Evolutionary conservation across 352 stramenopile genomes (phyloP).

Genomic region (Phytophthora citrophthora): DNA sequence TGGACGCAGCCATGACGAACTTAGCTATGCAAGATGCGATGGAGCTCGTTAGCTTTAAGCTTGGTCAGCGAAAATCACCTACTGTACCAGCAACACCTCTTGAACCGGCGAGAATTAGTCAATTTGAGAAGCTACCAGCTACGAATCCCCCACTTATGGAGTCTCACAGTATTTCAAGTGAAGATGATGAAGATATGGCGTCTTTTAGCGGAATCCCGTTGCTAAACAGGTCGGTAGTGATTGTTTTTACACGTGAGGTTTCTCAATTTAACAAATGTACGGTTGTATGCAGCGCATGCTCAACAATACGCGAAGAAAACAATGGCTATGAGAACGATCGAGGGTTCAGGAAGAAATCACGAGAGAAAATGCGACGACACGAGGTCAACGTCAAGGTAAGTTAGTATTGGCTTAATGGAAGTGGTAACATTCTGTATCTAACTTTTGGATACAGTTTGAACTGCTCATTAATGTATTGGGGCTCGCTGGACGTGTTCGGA

Average conservation of each 20-base stretch:
- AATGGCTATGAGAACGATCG: constrained; percentile 44
- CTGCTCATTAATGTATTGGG: constrained; percentile 60
- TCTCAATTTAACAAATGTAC: not conserved
- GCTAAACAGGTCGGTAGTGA: constrained; percentile 33
- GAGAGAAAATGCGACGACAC: constrained; percentile 73
- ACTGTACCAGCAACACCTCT: not conserved
- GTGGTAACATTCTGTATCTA: too few relatives aligned
- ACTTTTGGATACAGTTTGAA: constrained; percentile 47
- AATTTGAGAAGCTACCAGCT: not conserved
- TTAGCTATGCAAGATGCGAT: constrained; percentile 31
- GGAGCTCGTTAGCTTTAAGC: constrained; percentile 44
- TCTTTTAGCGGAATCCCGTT: constrained; percentile 12
- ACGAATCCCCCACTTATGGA: not conserved
- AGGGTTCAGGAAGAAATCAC: constrained; percentile 66
- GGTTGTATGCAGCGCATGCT: not conserved
- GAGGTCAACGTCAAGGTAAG: constrained; percentile 72
- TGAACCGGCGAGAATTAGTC: not conserved
- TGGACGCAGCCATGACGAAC: constrained; percentile 4
- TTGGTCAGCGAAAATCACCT: constrained; percentile 25
- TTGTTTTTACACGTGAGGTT: too few relatives aligned
- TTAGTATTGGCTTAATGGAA: not conserved
- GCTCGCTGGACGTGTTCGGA: constrained; percentile 59
- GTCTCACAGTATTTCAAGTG: constrained; percentile 35
- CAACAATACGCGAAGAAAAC: too few relatives aligned
- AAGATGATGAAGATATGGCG: constrained; percentile 25